Conservation (phyloP, 192 early-diverging fungal genomes). For the Backusella psychrophila region DNA sequence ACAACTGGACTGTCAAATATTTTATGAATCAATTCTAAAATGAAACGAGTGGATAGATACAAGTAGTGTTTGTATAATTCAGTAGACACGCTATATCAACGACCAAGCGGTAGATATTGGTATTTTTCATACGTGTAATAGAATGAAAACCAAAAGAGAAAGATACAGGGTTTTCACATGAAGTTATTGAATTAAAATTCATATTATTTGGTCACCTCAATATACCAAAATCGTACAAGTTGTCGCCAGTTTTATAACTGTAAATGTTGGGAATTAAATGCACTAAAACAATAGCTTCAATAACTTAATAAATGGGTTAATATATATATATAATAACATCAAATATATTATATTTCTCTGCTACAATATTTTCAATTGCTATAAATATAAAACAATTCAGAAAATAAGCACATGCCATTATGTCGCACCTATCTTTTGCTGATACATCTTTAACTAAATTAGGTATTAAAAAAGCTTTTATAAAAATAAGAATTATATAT, state of each 20-base stretch:
- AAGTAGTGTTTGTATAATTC: background rate
- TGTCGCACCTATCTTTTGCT: background rate
- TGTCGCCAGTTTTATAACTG: background rate
- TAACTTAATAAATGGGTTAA: background rate
- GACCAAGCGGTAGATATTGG: too few relatives aligned
- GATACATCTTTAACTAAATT: background rate
- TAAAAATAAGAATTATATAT: background rate
- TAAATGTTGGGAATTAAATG: background rate
- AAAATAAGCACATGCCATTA: background rate
- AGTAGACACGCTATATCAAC: too few relatives aligned
- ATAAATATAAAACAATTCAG: background rate
- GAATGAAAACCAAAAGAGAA: background rate
- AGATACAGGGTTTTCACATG: too few relatives aligned
- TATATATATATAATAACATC: too few relatives aligned
- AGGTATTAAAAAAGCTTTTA: background rate
- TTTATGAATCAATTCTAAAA: background rate
- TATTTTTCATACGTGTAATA: background rate
- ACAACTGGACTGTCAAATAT: background rate
- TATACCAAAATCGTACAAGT: background rate
- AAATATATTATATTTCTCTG: too few relatives aligned
- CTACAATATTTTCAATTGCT: too few relatives aligned
- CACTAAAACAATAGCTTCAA: background rate
- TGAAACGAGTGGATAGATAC: background rate
- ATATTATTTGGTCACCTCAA: background rate
- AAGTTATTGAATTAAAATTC: background rate